Evolutionary conservation across 129 eudicot genomes (phyloP).

Genomic region (Saussurea involucrata): DNA sequence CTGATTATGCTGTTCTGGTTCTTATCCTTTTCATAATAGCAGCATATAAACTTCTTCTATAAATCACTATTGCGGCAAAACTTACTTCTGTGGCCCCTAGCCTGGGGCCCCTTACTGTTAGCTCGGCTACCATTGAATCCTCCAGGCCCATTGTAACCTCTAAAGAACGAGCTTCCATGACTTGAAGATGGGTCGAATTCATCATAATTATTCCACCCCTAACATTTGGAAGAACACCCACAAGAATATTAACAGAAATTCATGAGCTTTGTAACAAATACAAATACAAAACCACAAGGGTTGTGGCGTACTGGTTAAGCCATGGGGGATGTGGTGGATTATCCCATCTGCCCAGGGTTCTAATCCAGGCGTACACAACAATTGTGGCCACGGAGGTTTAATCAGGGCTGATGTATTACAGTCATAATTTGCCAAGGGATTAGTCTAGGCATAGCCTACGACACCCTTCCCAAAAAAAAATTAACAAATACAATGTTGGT

Average conservation of each 20-base stretch:
- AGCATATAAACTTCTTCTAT: neutral
- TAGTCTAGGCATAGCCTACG: too few species aligned
- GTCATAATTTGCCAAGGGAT: too few species aligned
- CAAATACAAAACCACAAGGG: too few species aligned
- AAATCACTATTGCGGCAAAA: neutral
- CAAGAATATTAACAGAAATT: constrained; percentile 4
- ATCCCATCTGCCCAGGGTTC: too few species aligned
- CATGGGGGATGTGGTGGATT: too few species aligned
- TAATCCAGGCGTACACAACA: too few species aligned
- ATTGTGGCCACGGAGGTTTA: too few species aligned
- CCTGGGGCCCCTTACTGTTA: constrained; percentile 32
- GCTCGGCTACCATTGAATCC: constrained; percentile 29
- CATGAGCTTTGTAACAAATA: constrained; percentile 10
- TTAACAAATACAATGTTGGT: neutral
- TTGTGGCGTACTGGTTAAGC: too few species aligned
- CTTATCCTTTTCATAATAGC: neutral
- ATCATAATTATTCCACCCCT: constrained; percentile 50
- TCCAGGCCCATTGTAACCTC: constrained; percentile 27
- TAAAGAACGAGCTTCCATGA: constrained; percentile 52
- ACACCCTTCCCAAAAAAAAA: too few species aligned
- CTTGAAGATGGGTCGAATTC: constrained; percentile 55
- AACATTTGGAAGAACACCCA: constrained; percentile 3
- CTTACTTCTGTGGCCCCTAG: constrained; percentile 51
- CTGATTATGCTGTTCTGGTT: neutral
- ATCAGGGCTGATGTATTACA: too few species aligned